A percentile compares a stretch with the other conserved stretches of the same genome.
These are phyloP conservation scores for Ambrosia trifida DNA, from an alignment of 129 eudicot species.

Conservation along the genomic window DNA sequence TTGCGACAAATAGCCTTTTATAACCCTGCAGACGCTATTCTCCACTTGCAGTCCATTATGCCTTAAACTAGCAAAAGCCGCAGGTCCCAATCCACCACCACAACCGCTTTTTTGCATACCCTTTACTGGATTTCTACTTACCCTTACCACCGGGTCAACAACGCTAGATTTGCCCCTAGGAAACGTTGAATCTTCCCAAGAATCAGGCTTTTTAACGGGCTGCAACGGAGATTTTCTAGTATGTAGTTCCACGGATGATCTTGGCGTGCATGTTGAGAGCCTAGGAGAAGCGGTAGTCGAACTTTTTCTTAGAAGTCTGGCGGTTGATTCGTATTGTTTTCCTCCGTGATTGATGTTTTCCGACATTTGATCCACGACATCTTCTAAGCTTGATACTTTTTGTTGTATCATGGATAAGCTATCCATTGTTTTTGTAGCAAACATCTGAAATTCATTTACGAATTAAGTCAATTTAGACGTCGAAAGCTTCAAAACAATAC, in stretches of 20 bases:
- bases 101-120: slow-evolving; percentile 17
- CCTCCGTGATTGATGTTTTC: slow-evolving; percentile 53
- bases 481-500: slow-evolving; percentile 10
- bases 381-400: slow-evolving; percentile 75
- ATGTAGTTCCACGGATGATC: slow-evolving; percentile 61
- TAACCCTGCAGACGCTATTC: slow-evolving; percentile 49
- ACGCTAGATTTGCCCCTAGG: slow-evolving; percentile 38
- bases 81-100: slow-evolving; percentile 35
- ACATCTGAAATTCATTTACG: slow-evolving; percentile 46
- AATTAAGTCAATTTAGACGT: neutral
- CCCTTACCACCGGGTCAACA: slow-evolving; percentile 40
- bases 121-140: slow-evolving; percentile 44
- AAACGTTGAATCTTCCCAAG: slow-evolving; percentile 51
- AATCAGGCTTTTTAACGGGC: slow-evolving; percentile 44
- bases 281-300: slow-evolving; percentile 66
- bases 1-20: slow-evolving; percentile 53
- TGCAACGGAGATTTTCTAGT: slow-evolving; percentile 46
- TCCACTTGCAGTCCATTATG: slow-evolving; percentile 38
- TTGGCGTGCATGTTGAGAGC: slow-evolving; percentile 73
- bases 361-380: slow-evolving; percentile 62
- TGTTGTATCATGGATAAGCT: slow-evolving; percentile 68
- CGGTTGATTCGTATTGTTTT: slow-evolving; percentile 45
- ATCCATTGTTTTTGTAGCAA: slow-evolving; percentile 64
- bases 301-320: slow-evolving; percentile 48
- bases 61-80: slow-evolving; percentile 31